These are phyloP conservation scores for Clonostachys rhizophaga DNA, from an alignment of 2,329 filamentous ascomycete species.

Conservation along the genomic window DNA sequence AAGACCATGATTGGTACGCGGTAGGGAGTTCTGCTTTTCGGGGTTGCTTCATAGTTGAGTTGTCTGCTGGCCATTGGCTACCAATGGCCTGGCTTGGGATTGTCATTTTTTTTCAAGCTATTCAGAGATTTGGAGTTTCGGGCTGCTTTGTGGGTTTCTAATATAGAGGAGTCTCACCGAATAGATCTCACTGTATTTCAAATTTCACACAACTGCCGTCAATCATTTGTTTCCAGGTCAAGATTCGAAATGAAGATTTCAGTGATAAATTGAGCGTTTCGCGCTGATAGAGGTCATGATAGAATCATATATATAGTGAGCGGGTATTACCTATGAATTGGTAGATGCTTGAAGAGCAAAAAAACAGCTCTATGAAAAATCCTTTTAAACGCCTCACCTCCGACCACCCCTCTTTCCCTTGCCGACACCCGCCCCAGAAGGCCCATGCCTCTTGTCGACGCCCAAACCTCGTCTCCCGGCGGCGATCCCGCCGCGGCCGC, in stretches of 20 bases:
- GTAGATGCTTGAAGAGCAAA: background rate
- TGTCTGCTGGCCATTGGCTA: too few relatives aligned
- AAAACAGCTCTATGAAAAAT: background rate
- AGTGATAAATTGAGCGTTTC: background rate
- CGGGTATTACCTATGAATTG: background rate
- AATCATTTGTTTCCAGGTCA: too few relatives aligned
- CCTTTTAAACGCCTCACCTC: background rate
- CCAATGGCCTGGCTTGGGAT: too few relatives aligned
- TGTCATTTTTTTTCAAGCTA: too few relatives aligned
- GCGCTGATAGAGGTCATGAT: background rate
- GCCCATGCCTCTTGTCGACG: conserved; percentile 40
- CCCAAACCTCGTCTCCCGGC: conserved; percentile 44
- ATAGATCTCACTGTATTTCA: too few relatives aligned
- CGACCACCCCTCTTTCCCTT: conserved; percentile 17
- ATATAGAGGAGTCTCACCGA: too few relatives aligned
- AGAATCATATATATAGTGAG: background rate
- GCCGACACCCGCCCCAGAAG: conserved; percentile 24
- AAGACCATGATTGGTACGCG: too few relatives aligned
- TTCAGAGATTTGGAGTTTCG: too few relatives aligned
- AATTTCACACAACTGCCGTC: too few relatives aligned
- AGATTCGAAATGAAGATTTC: background rate
- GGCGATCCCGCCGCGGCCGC: conserved; percentile 41
- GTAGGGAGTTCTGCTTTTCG: too few relatives aligned
- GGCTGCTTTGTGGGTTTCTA: too few relatives aligned
- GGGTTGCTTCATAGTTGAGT: too few relatives aligned